These are phyloP conservation scores for Coemansia sp. DNA, from an alignment of 192 early-diverging fungal species.

Conservation along the genomic window DNA sequence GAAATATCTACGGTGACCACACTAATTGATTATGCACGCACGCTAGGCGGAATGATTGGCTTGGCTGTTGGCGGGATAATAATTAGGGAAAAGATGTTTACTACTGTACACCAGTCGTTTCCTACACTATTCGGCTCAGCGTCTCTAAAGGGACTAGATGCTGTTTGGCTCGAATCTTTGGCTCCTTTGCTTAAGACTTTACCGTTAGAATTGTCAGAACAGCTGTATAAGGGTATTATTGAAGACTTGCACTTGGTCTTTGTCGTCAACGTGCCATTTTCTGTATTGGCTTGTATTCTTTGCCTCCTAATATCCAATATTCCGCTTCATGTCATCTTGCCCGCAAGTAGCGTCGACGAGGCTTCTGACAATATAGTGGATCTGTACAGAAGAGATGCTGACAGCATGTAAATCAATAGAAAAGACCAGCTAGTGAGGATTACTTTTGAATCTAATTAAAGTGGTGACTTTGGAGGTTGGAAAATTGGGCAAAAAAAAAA, in stretches of 20 bases:
- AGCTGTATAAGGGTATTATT: slow-evolving; percentile 40
- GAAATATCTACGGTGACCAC: slow-evolving; percentile 55
- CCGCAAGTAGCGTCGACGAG: slow-evolving; percentile 24
- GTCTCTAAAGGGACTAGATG: slow-evolving; percentile 26
- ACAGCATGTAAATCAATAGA: background rate
- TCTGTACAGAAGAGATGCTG: background rate
- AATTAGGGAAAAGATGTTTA: slow-evolving; percentile 51
- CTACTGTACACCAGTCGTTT: slow-evolving; percentile 10
- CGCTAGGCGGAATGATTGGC: slow-evolving; percentile 55
- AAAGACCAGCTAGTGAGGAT: background rate
- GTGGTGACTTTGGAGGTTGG: background rate
- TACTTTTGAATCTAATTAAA: background rate
- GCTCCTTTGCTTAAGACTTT: slow-evolving; percentile 38
- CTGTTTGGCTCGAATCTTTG: slow-evolving; percentile 32
- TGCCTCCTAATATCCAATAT: slow-evolving; percentile 43
- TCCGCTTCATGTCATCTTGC: slow-evolving; percentile 41
- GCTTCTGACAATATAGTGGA: background rate
- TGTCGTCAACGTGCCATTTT: slow-evolving; percentile 51
- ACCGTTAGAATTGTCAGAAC: slow-evolving; percentile 9
- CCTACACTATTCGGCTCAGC: slow-evolving; percentile 17
- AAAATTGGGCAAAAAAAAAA: background rate
- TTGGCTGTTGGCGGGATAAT: slow-evolving; percentile 48
- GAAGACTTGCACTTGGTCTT: slow-evolving; percentile 38
- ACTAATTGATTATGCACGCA: slow-evolving; percentile 51
- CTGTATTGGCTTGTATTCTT: slow-evolving; percentile 38